Percentiles rank a stretch among this genome's conserved stretches.
Evolutionary conservation across 306 rosid species (phyloP).

Genomic region (Vigna unguiculata): DNA sequence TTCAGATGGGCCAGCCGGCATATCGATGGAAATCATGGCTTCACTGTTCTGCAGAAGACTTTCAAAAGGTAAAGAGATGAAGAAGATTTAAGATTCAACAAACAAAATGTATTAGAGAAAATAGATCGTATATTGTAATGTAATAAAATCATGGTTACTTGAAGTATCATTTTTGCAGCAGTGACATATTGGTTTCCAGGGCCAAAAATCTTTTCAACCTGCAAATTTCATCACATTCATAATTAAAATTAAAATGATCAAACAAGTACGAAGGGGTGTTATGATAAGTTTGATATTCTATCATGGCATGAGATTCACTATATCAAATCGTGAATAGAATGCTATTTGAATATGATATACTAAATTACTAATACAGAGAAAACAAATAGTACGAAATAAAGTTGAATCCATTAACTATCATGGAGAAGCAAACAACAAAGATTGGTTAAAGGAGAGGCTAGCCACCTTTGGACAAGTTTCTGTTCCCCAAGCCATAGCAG

Average conservation of each 20-base stretch:
- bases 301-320: conserved; percentile 10
- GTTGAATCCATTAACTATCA: conserved; percentile 1
- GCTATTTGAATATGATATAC: conserved; percentile 15
- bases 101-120: conserved; percentile 7
- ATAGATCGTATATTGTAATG: background rate
- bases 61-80: background rate
- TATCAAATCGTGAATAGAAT: conserved; percentile 25
- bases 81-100: background rate
- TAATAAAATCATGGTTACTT: conserved; percentile 54
- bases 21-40: conserved; percentile 98
- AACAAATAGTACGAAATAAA: background rate
- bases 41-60: conserved; percentile 80
- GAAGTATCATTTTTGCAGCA: conserved; percentile 99
- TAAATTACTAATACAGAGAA: background rate
- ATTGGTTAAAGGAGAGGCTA: conserved; percentile 29
- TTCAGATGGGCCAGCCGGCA: conserved; percentile 99
- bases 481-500: conserved; percentile 99
- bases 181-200: conserved; percentile 99
- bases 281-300: background rate
- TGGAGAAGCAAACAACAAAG: conserved; percentile 34
- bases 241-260: conserved; percentile 11
- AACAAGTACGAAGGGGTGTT: background rate
- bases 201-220: conserved; percentile 95
- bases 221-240: conserved; percentile 34
- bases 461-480: conserved; percentile 94